Evolutionary conservation across 2,329 filamentous ascomycete species (phyloP).

Genomic region (Curvularia verruculosa): DNA sequence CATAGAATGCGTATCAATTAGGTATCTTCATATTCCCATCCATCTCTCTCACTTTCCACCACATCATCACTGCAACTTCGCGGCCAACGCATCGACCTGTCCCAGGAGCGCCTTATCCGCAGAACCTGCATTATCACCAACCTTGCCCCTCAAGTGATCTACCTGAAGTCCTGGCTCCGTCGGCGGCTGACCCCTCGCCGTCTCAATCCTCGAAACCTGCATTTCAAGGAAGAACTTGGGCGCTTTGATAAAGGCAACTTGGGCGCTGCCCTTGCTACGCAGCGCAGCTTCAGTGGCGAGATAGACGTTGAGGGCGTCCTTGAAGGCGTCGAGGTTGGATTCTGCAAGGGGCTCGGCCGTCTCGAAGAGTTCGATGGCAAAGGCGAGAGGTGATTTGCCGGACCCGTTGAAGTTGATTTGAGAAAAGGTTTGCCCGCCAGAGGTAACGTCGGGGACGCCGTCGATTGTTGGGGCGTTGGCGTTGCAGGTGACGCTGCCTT

Average conservation of each 20-base stretch:
- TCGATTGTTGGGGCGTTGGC: slow-evolving; percentile 56
- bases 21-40: background rate
- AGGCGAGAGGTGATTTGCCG: slow-evolving; percentile 57
- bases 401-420: slow-evolving; percentile 63
- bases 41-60: background rate
- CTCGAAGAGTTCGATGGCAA: slow-evolving; percentile 61
- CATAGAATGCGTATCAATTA: background rate
- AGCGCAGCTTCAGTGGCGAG: slow-evolving; percentile 66
- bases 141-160: slow-evolving; percentile 64
- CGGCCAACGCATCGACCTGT: slow-evolving; percentile 52
- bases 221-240: slow-evolving; percentile 68
- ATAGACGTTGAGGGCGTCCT: slow-evolving; percentile 63
- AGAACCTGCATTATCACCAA: slow-evolving; percentile 60
- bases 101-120: slow-evolving; percentile 59
- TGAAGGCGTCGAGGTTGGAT: slow-evolving; percentile 59
- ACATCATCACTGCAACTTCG: slow-evolving; percentile 20
- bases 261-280: slow-evolving; percentile 57
- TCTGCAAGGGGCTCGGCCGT: slow-evolving; percentile 58
- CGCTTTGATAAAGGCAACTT: slow-evolving; percentile 60
- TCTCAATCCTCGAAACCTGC: slow-evolving; percentile 65
- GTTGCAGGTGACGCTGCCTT: slow-evolving; percentile 58
- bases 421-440: slow-evolving; percentile 59
- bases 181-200: slow-evolving; percentile 63
- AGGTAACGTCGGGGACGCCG: slow-evolving; percentile 63
- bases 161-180: slow-evolving; percentile 60